Evolutionary conservation across 139 green algal species (phyloP).

Genomic region (Eudorina sp.): DNA sequence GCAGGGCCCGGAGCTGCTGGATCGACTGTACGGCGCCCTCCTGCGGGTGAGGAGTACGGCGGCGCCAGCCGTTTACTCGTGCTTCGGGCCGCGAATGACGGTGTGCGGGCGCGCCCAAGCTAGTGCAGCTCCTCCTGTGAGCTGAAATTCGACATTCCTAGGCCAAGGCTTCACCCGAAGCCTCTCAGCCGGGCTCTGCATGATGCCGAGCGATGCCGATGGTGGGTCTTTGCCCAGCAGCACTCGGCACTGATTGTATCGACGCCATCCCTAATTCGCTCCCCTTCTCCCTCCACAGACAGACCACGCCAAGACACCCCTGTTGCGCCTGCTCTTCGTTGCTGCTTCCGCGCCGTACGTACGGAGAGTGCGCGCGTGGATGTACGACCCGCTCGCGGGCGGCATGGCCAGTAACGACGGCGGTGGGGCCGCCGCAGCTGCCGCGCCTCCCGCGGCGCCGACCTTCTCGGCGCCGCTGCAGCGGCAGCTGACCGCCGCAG

Average conservation of each 20-base stretch:
- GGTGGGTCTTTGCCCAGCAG: too few relatives aligned
- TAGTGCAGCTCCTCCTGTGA: too few relatives aligned
- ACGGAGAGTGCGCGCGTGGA: slow-evolving; percentile 21
- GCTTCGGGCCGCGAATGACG: too few relatives aligned
- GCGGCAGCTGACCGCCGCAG: slow-evolving; percentile 18
- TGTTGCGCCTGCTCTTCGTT: slow-evolving; percentile 32
- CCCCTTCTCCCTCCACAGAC: neutral
- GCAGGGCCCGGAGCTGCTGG: slow-evolving; percentile 20
- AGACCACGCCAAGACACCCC: slow-evolving; percentile 24
- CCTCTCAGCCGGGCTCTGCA: too few relatives aligned
- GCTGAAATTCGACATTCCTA: too few relatives aligned
- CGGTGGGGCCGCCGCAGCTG: neutral
- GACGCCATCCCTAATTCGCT: too few relatives aligned
- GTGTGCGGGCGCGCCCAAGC: too few relatives aligned
- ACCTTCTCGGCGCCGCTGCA: neutral
- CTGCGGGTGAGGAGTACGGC: slow-evolving; percentile 25
- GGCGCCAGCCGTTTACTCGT: too few relatives aligned
- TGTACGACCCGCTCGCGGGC: slow-evolving; percentile 17
- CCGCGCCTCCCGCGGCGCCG: neutral
- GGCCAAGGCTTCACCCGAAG: too few relatives aligned
- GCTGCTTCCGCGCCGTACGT: slow-evolving; percentile 29
- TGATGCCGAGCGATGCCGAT: too few relatives aligned
- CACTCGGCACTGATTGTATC: too few relatives aligned
- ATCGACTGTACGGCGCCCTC: slow-evolving; percentile 27
- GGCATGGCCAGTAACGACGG: neutral